Base-by-base conservation (phyloP, 805 yeast genomes). In the Wickerhamiella sorbophila region DNA sequence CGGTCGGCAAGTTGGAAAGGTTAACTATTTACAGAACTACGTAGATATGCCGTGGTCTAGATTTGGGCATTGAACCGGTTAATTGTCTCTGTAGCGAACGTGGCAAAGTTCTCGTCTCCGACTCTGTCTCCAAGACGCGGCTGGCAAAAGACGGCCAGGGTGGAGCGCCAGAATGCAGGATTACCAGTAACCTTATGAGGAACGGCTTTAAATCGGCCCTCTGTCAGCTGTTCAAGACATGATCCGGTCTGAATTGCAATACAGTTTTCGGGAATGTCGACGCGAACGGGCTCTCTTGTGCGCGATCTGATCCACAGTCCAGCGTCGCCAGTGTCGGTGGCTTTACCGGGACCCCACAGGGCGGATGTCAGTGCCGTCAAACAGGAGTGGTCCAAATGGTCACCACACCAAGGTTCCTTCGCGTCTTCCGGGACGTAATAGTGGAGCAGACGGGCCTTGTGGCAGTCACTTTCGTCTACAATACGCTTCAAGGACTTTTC, bases 171-270 rank as follows among this genome's bases (percentile, higher is more conserved):
- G 71, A 54, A 42, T 18, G 64, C 54, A 35, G 54, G n/a, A 24
- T 42, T 24, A 8, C 45, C 51, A 8, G 43, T 39, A 15, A 74
- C 79, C 42, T 63, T 68, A 51, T 75, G 79, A 3, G 77, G 71
- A 19, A 75, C 79, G 3, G 78, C 79, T 49, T 65, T 70, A 55
- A 75, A 72, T 22, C 57, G 56, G 16, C 65, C 65, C n/a, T 55
- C 46, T 1, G 76, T 67, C 15, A 74, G 66, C 38, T 66, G 72
- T 49, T 73, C 68, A 22, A 75, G 57, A 1, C 78, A 72, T 5
- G 72, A 62, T 1, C 81, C 81, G 1, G 77, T 72, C 51, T 75
- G 79, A 53, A 75, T 75, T 1, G 78, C 79, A 19, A 75, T 51
- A 49, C 76, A 70, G 46, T 74, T 71, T 4, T 51, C 46, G 0